phyloP scores from a whole-genome alignment of 306 rosid species.

The Rosa lucieae region DNA sequence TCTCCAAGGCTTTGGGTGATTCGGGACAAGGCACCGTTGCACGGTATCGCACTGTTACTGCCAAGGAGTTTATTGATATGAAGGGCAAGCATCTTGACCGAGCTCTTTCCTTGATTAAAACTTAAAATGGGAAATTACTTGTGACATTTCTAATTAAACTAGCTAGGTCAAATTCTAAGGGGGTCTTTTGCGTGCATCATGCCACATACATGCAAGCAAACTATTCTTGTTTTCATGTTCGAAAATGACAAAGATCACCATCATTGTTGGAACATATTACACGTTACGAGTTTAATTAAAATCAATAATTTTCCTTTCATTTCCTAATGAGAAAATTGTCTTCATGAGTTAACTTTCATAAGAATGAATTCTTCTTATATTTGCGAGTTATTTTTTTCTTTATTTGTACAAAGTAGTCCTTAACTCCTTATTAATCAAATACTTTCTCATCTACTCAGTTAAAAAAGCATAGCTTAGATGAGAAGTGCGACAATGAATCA shows the following conservation, averaged over 20 bases:
- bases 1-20: neutral
- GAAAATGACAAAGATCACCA: neutral
- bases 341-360: neutral
- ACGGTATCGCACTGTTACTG: conserved; percentile 44
- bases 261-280: neutral
- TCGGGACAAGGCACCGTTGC: conserved; percentile 20
- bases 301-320: neutral
- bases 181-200: neutral
- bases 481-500: neutral
- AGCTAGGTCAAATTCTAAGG: neutral
- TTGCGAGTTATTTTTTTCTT: neutral
- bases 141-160: neutral
- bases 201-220: neutral
- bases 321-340: neutral
- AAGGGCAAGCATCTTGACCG: conserved; percentile 45
- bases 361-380: neutral
- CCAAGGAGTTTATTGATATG: conserved; percentile 47
- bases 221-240: neutral
- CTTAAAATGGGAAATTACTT: neutral
- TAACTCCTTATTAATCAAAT: neutral
- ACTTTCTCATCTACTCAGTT: neutral
- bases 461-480: neutral
- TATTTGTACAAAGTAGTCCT: neutral
- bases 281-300: neutral
- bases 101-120: conserved; percentile 43